Evolutionary conservation across 2,329 filamentous ascomycete species (phyloP).

Genomic region (Salinomyces thailandicus): DNA sequence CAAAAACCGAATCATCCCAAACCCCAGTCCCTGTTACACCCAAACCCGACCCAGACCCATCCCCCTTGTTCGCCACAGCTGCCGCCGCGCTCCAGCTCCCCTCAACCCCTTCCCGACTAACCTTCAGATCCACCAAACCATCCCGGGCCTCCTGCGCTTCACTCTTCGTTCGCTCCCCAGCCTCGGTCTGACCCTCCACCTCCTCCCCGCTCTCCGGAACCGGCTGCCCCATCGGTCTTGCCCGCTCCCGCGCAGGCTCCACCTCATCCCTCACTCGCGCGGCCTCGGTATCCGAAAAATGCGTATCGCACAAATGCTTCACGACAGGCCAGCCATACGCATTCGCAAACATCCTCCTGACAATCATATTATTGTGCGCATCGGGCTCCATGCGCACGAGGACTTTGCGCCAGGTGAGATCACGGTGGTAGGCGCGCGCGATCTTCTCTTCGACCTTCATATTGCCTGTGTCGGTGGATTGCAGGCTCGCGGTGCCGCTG

Average conservation of each 20-base stretch:
- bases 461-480: slow-evolving; percentile 43
- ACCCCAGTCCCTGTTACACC: slow-evolving; percentile 34
- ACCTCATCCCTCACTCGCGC: slow-evolving; percentile 58
- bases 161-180: slow-evolving; percentile 32
- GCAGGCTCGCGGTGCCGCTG: not conserved
- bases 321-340: slow-evolving; percentile 96
- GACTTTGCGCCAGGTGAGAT: slow-evolving; percentile 91
- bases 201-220: slow-evolving; percentile 31
- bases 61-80: slow-evolving; percentile 28
- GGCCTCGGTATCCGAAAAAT: slow-evolving; percentile 68
- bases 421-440: slow-evolving; percentile 84
- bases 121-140: slow-evolving; percentile 28
- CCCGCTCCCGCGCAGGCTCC: slow-evolving; percentile 58
- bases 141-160: slow-evolving; percentile 39
- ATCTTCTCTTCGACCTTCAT: slow-evolving; percentile 98
- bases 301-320: slow-evolving; percentile 87
- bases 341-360: slow-evolving; percentile 92
- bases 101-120: slow-evolving; percentile 21
- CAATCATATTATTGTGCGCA: slow-evolving; percentile 97
- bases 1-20: slow-evolving; percentile 42
- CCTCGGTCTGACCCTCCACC: slow-evolving; percentile 30
- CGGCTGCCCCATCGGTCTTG: slow-evolving; percentile 45
- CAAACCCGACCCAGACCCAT: slow-evolving; percentile 37
- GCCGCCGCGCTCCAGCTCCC: slow-evolving; percentile 17
- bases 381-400: slow-evolving; percentile 91